These are phyloP conservation scores for Alternaria triticina DNA, from an alignment of 2,329 filamentous ascomycete genomes.

Conservation along the genomic window DNA sequence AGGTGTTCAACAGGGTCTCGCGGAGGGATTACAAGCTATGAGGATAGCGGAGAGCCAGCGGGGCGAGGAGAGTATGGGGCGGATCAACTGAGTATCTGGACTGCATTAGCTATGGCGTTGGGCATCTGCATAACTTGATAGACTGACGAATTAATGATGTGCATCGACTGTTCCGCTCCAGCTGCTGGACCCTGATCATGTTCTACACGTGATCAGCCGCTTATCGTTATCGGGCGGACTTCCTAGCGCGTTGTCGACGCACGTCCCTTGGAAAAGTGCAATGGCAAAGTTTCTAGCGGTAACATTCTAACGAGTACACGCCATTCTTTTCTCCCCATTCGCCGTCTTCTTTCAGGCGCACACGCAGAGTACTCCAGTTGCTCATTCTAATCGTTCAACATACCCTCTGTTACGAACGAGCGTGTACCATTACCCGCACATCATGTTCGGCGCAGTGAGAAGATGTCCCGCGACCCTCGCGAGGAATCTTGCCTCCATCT, in stretches of 20 bases:
- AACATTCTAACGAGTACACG: constrained; percentile 6
- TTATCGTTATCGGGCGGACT: constrained; percentile 26
- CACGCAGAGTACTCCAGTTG: constrained; percentile 1
- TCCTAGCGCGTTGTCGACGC: constrained; percentile 18
- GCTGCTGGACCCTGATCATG: background rate
- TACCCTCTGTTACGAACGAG: constrained; percentile 18
- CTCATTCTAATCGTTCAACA: constrained; percentile 17
- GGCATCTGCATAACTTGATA: background rate
- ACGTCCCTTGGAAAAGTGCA: constrained; percentile 36
- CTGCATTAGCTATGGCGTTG: background rate
- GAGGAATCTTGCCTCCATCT: constrained; percentile 35
- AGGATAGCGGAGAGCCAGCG: constrained; percentile 29
- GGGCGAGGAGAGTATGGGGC: constrained; percentile 6
- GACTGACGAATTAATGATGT: background rate
- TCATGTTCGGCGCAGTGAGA: constrained; percentile 54
- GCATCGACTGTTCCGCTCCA: background rate
- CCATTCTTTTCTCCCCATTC: constrained; percentile 20
- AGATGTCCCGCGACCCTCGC: constrained; percentile 50
- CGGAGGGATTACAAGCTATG: constrained; percentile 59
- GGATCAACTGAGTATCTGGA: background rate
- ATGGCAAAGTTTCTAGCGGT: constrained; percentile 23
- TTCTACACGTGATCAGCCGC: background rate
- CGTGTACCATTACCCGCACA: constrained; percentile 20
- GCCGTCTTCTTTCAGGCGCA: constrained; percentile 19
- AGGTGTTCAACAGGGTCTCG: constrained; percentile 70